These are phyloP conservation scores for Areca catechu DNA, from an alignment of 176 grass and related monocot genomes.

Conservation along the genomic window DNA sequence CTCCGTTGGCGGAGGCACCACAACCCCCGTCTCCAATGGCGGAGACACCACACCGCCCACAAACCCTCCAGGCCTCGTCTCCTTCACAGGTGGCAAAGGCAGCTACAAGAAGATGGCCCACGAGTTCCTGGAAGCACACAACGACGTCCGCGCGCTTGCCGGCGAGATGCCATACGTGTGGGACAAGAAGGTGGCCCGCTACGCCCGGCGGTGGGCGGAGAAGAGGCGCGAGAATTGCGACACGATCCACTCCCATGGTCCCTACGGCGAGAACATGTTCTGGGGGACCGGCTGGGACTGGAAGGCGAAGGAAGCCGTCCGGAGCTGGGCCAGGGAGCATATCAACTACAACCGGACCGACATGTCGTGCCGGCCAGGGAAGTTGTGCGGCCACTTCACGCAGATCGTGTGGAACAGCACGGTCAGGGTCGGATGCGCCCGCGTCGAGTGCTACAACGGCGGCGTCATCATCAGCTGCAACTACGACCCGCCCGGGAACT, in stretches of 20 bases:
- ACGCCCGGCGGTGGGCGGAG: constrained; percentile 45
- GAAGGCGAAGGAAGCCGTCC: constrained; percentile 20
- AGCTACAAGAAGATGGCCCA: constrained; percentile 22
- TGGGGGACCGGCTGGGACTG: constrained; percentile 24
- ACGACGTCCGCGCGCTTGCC: constrained; percentile 18
- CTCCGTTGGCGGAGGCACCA: too few species aligned
- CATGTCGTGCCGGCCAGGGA: constrained; percentile 25
- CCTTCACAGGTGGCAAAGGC: not conserved
- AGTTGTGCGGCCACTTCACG: constrained; percentile 52
- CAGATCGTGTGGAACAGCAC: constrained; percentile 44
- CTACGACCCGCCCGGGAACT: constrained; percentile 47
- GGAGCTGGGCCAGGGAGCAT: constrained; percentile 28
- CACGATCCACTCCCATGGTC: constrained; percentile 20
- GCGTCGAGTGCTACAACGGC: constrained; percentile 27
- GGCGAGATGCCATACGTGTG: constrained; percentile 25
- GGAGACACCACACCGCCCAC: too few species aligned
- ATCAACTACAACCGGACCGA: constrained; percentile 32
- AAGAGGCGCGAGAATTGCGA: constrained; percentile 31
- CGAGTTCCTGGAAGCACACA: constrained; percentile 51
- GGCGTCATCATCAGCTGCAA: constrained; percentile 43
- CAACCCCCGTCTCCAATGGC: too few species aligned
- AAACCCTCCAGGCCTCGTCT: not conserved
- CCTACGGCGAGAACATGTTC: constrained; percentile 49
- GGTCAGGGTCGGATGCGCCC: constrained; percentile 30
- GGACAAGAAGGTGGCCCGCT: constrained; percentile 32